Evolutionary conservation across 306 rosid genomes (phyloP), one percentile per base, ranked within the genome.

Genomic region (Astragalus glycyphyllos): DNA sequence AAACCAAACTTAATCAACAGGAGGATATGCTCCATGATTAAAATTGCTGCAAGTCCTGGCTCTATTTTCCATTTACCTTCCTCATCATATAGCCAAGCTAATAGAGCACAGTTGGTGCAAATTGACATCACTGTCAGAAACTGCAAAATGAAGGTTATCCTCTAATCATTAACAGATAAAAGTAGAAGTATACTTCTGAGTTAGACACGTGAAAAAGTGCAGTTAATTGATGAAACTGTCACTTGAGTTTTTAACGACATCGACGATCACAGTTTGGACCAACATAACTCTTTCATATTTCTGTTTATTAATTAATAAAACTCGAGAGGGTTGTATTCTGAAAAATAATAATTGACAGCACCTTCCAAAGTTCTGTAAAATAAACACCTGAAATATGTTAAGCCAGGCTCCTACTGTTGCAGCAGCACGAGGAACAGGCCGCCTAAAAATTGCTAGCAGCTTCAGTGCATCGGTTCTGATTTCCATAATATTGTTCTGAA

Each of bases 21-120:
- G 64, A 95, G 97, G 26, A 81, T 55, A 76, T 95, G 97, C 80
- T 95, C 99, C 91, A 95, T 91, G 69, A 95, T 77, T 23, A 95
- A 77, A 53, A 95, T 95, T 14, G 92, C 97, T 5, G 96, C 97
- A 34, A 95, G 96, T 57, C 97, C 99, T 56, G 97, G 97, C 81
- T 94, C 99, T 79, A 91, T 83, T 69, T 86, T 94, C 99, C 97
- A 94, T 72, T 91, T 94, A 11, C 96, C 92, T 68, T 94, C 96
- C 49, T 87, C 86, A 70, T 94, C 99, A 58, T 86, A 94, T 50
- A 94, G 77, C 96, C 99, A 94, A 38, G 77, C 99, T 32, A 94
- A 76, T 64, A 94, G 95, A 13, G 97, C 97, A 42, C 96, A 89
- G 86, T 94, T 94, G 71, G 97, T 91, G 96, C 97, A 91, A 78